Evolutionary conservation across 768 basidiomycete genomes (phyloP).

Genomic region (Candolleomyces efflorescens): DNA sequence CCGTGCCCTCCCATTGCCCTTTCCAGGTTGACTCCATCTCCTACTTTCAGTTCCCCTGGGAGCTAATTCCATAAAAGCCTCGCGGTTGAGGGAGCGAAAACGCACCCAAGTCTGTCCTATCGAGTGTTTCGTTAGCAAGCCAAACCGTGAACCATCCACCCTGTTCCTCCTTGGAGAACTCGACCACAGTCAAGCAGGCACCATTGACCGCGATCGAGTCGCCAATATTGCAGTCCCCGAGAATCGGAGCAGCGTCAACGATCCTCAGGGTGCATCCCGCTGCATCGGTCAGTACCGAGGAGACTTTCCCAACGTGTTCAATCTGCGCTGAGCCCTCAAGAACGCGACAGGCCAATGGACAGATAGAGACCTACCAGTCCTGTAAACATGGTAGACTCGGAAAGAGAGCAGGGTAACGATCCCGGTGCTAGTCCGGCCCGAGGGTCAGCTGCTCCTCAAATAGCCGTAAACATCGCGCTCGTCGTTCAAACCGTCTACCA

Average conservation of each 20-base stretch:
- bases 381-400: conserved; percentile 57
- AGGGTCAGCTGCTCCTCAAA: background rate
- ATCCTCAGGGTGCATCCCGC: conserved; percentile 85
- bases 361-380: conserved; percentile 53
- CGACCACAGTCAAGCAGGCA: conserved; percentile 86
- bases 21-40: conserved; percentile 87
- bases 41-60: conserved; percentile 71
- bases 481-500: background rate
- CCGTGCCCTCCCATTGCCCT: conserved; percentile 91
- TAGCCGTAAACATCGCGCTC: background rate
- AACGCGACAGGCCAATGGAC: background rate
- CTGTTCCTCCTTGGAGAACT: conserved; percentile 57
- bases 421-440: too few species aligned
- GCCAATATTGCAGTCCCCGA: conserved; percentile 87
- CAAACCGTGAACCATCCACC: conserved; percentile 91
- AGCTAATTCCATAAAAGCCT: too few species aligned
- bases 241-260: conserved; percentile 61
- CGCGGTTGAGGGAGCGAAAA: background rate
- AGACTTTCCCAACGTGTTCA: conserved; percentile 82
- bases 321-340: conserved; percentile 46
- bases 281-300: conserved; percentile 54
- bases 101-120: conserved; percentile 84
- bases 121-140: conserved; percentile 92
- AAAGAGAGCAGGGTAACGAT: too few species aligned
- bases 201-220: conserved; percentile 94